These are phyloP conservation scores for Phyllosticta citrichinensis DNA, from an alignment of 2,329 filamentous ascomycete genomes.

Conservation along the genomic window DNA sequence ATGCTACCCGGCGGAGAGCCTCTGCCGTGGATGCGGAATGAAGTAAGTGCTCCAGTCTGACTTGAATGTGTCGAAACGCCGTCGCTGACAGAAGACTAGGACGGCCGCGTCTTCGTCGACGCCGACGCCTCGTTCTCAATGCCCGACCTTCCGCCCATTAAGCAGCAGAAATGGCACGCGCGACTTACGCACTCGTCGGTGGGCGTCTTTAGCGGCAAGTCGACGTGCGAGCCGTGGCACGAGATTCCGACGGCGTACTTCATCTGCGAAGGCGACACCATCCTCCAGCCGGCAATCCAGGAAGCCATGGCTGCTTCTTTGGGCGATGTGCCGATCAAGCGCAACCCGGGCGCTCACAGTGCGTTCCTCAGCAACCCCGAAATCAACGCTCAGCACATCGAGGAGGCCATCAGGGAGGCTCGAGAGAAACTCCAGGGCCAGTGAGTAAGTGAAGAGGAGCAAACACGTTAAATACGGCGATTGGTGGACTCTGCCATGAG, in stretches of 20 bases:
- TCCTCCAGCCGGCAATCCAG: not conserved
- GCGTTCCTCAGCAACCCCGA: slow-evolving; percentile 3
- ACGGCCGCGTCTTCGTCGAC: not conserved
- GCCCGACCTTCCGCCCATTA: not conserved
- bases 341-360: slow-evolving; percentile 3
- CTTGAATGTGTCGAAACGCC: not conserved
- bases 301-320: slow-evolving; percentile 3
- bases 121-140: not conserved
- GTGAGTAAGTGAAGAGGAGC: slow-evolving; percentile 14
- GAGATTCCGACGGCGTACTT: slow-evolving; percentile 7
- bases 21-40: slow-evolving; percentile 1
- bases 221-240: slow-evolving; percentile 2
- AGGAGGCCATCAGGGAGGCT: not conserved
- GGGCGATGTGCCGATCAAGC: not conserved
- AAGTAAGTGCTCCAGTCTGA: not conserved
- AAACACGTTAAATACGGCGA: not conserved
- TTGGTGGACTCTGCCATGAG: not conserved
- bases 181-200: slow-evolving; percentile 2
- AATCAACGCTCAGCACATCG: not conserved
- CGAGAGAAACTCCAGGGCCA: not conserved
- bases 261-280: slow-evolving; percentile 3
- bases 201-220: slow-evolving; percentile 1
- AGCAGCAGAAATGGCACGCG: slow-evolving; percentile 4
- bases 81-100: not conserved
- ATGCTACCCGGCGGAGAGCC: slow-evolving; percentile 6